Conservation (phyloP, 2,329 filamentous ascomycete genomes). For the Didymella arachidicola region DNA sequence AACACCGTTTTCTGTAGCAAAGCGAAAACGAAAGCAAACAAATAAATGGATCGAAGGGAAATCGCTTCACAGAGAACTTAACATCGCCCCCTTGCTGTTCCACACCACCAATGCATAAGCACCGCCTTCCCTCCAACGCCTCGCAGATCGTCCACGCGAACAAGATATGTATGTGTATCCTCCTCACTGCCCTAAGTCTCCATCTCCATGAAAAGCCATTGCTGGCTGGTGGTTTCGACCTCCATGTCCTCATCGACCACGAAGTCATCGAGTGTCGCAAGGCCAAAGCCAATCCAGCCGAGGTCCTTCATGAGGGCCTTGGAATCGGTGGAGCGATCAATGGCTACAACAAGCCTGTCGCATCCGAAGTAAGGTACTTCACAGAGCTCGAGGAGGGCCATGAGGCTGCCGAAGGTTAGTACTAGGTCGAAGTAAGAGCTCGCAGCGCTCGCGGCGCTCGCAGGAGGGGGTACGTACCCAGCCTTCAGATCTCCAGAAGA, state of each 20-base stretch:
- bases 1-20: background rate
- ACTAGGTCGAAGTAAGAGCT: background rate
- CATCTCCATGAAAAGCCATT: constrained; percentile 89
- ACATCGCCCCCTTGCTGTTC: too few relatives aligned
- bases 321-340: constrained; percentile 73
- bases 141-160: constrained; percentile 10
- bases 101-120: background rate
- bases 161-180: constrained; percentile 8
- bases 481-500: constrained; percentile 79
- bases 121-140: background rate
- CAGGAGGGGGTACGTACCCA: constrained; percentile 65
- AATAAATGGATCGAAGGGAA: too few relatives aligned
- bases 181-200: constrained; percentile 62
- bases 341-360: constrained; percentile 78
- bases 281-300: constrained; percentile 91
- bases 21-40: background rate
- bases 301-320: constrained; percentile 78
- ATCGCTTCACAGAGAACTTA: background rate
- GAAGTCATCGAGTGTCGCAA: constrained; percentile 82
- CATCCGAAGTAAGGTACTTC: constrained; percentile 75
- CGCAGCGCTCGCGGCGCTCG: background rate
- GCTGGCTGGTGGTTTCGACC: constrained; percentile 68
- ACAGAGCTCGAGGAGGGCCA: constrained; percentile 89
- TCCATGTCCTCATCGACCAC: constrained; percentile 58
- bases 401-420: constrained; percentile 57